Evolutionary conservation across 106 monocot species (phyloP), one percentile per base, ranked within the genome.

Genomic region (Dendrobium catenatum): DNA sequence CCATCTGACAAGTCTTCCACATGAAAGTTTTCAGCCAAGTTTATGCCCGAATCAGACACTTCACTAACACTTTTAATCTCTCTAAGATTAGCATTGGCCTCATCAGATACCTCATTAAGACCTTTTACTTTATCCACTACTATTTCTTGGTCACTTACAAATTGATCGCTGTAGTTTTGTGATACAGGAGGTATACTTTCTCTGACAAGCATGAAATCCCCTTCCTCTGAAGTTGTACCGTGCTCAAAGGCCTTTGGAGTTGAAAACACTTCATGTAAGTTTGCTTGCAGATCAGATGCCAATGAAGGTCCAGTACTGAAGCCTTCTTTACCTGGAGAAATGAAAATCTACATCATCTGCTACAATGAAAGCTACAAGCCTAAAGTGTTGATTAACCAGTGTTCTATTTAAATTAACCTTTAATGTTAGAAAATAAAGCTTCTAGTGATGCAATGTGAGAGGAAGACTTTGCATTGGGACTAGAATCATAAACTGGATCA

Each of bases 401-500:
- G 11, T 10, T 42, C 0, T 33, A 16, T 40, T 0, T 17, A 48
- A 72, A 33, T 66, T 9, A 41, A 75, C 18, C 48, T 48, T 82
- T 83, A 79, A 83, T 81, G 51, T 27, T 58, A 72, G 42, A 46
- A 73, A 79, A 58, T 42, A 88, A 81, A 58, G 79, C 68, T 59
- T 83, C 82, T 80, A 83, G 29, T 40, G 84, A 58, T 77, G 83
- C 47, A 13, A 68, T 68, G 42, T 81, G 78, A 46, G 83, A 84
- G 4, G 37, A 4, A 3, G 88, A 80, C 78, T 82, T 92, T 78
- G 84, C 85, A 46, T 77, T 79, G 55, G 95, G 95, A 79, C 91
- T 91, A 42, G 83, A 87, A 86, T 99, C 95, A 84, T 90, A 99
- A 72, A 93, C 81, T 20, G 93, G 91, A 43, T 85, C 89, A 2